A percentile compares a stretch with the other conserved stretches of the same genome.
These are phyloP conservation scores for Cladophialophora psammophila DNA, from an alignment of 2,329 filamentous ascomycete species.

Conservation along the genomic window DNA sequence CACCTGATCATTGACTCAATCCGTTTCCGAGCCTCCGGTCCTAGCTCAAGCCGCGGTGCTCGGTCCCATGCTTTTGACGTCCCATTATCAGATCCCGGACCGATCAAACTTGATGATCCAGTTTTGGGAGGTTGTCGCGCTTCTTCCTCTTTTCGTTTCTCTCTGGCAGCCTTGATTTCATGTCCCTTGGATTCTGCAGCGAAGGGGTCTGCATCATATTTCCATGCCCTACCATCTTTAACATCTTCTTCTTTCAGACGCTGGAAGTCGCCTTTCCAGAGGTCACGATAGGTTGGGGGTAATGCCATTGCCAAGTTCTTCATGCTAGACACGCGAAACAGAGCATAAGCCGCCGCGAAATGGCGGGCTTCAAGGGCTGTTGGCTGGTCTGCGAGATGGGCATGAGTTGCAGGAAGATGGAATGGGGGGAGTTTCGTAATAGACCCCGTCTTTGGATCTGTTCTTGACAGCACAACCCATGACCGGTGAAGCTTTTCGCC, in stretches of 20 bases:
- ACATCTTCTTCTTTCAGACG: slow-evolving; percentile 81
- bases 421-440: slow-evolving; percentile 78
- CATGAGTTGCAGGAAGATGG: slow-evolving; percentile 77
- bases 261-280: slow-evolving; percentile 90
- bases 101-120: slow-evolving; percentile 45
- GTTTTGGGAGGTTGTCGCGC: slow-evolving; percentile 65
- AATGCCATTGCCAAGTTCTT: slow-evolving; percentile 95
- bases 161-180: slow-evolving; percentile 77
- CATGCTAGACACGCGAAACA: slow-evolving; percentile 93
- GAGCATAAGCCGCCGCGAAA: slow-evolving; percentile 87
- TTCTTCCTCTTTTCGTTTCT: slow-evolving; percentile 79
- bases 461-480: slow-evolving; percentile 76
- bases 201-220: slow-evolving; percentile 97
- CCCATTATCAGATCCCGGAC: slow-evolving; percentile 43
- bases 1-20: slow-evolving; percentile 81
- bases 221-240: slow-evolving; percentile 78
- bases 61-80: slow-evolving; percentile 78
- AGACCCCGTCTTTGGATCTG: slow-evolving; percentile 83
- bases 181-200: slow-evolving; percentile 73
- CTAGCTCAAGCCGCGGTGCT: slow-evolving; percentile 92
- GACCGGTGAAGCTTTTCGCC: slow-evolving; percentile 70
- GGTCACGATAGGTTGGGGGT: slow-evolving; percentile 83
- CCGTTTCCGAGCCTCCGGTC: slow-evolving; percentile 76
- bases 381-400: slow-evolving; percentile 75
- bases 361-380: slow-evolving; percentile 90